Percentiles rank a stretch among this genome's conserved stretches.
These are phyloP conservation scores for Annulohypoxylon nitens DNA, from an alignment of 495 filamentous ascomycete species.

Conservation along the genomic window DNA sequence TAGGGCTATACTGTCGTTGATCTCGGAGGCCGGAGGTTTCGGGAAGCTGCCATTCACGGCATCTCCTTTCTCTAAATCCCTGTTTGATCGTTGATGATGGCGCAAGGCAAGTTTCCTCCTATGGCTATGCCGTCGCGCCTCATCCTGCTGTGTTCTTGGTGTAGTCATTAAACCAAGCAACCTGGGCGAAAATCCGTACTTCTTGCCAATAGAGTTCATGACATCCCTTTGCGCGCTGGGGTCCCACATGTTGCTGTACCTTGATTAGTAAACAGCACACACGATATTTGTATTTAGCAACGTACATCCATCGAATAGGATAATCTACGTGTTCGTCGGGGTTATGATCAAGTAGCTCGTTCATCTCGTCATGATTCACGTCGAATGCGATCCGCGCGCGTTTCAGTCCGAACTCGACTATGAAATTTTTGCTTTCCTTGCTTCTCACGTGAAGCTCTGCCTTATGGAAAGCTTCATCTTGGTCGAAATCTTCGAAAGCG, in stretches of 20 bases:
- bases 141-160: conserved; percentile 24
- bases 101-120: conserved; percentile 19
- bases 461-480: conserved; percentile 58
- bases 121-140: conserved; percentile 31
- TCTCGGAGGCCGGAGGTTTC: conserved; percentile 26
- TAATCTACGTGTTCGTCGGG: conserved; percentile 31
- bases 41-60: conserved; percentile 25
- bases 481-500: conserved; percentile 69
- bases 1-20: conserved; percentile 44
- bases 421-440: conserved; percentile 70
- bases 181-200: conserved; percentile 77
- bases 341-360: conserved; percentile 49
- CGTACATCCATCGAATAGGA: conserved; percentile 77
- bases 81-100: conserved; percentile 25
- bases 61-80: conserved; percentile 41
- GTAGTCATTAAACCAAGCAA: conserved; percentile 71
- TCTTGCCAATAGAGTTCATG: conserved; percentile 64
- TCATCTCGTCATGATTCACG: conserved; percentile 62
- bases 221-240: conserved; percentile 70
- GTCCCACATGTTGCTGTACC: conserved; percentile 75
- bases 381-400: conserved; percentile 73
- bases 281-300: conserved; percentile 7
- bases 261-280: conserved; percentile 31
- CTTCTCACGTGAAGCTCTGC: conserved; percentile 55
- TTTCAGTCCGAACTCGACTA: conserved; percentile 77